Conservation (phyloP, 1,139 yeast genomes). For the Taphrina communis region DNA sequence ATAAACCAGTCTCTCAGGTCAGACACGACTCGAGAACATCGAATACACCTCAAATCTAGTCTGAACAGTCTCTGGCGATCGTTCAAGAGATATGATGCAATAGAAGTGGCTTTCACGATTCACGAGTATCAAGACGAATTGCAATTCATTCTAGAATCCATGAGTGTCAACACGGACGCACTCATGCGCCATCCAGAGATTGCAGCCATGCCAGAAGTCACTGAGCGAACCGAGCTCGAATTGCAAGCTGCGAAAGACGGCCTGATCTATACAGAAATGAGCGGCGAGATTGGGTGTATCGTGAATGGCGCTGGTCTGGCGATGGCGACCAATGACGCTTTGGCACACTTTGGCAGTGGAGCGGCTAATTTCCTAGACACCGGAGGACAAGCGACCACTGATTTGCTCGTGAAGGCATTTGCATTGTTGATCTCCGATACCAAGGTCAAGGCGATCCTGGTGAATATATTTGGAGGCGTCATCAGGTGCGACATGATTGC, state of each 20-base stretch:
- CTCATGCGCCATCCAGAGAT: slow-evolving; percentile 23
- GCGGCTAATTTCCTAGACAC: slow-evolving; percentile 38
- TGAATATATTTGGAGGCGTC: slow-evolving; percentile 38
- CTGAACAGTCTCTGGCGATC: slow-evolving; percentile 22
- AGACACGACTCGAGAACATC: slow-evolving; percentile 19
- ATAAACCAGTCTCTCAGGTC: slow-evolving; percentile 14
- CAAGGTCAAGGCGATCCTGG: slow-evolving; percentile 32
- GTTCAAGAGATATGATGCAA: slow-evolving; percentile 22
- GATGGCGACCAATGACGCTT: slow-evolving; percentile 37
- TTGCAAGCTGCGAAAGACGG: slow-evolving; percentile 15
- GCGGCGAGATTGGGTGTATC: slow-evolving; percentile 31
- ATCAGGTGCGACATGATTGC: slow-evolving; percentile 38
- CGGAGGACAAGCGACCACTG: slow-evolving; percentile 41
- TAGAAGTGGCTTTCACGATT: slow-evolving; percentile 18
- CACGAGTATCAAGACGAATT: slow-evolving; percentile 21
- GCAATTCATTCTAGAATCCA: slow-evolving; percentile 6
- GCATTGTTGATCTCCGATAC: slow-evolving; percentile 15
- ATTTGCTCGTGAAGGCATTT: slow-evolving; percentile 22
- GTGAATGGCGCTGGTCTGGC: slow-evolving; percentile 40
- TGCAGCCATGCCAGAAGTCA: neutral
- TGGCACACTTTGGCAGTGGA: slow-evolving; percentile 18
- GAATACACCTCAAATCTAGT: slow-evolving; percentile 15
- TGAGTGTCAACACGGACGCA: slow-evolving; percentile 30
- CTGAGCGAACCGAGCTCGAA: slow-evolving; percentile 18
- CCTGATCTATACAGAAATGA: slow-evolving; percentile 26